Evolutionary conservation across 495 filamentous ascomycete species (phyloP), one percentile per base, ranked within the genome.

Genomic region (Umbilicaria muhlenbergii): DNA sequence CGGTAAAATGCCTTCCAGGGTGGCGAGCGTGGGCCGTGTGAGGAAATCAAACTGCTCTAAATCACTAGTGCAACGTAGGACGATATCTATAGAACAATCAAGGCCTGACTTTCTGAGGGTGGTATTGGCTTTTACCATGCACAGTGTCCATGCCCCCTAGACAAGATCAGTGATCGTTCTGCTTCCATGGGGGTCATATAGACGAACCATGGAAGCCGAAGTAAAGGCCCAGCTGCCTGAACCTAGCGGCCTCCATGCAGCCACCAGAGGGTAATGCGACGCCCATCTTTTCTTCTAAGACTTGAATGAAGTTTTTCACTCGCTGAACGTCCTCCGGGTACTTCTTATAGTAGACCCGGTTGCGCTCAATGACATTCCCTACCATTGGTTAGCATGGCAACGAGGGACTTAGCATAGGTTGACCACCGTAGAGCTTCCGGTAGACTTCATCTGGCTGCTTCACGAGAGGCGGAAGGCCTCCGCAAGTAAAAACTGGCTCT

Each of bases 291-390:
- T 71, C 62, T 4, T 61, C 59, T 49, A 92, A 72, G 46, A 82
- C 70, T 21, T 65, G 52, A 39, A 82, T 63, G 34, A 94, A 71
- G 15, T 62, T 59, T 48, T 78, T 80, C 17, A 95, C 77, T 11
- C 69, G 62, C 13, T 71, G 67, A n/a, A 81, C 65, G 58, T 96
- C 89, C 43, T 86, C 81, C 2, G 86, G 82, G 48, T 77, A 95
- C 50, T 94, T 95, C 33, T 59, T 50, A 58, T 94, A 94, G 57
- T 89, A 96, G 3, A 68, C 74, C 31, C 67, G 52, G 55, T 95
- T 95, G 38, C 77, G 63, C 50, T 72, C 53, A 8, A 57, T 58
- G 10, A 86, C 71, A 54, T 81, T 82, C 46, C 69, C 68, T 72
- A 38, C 47, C 44, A 33, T 18, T 6, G 7, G 31, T 43, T 19